Conservation (phyloP, 2,329 filamentous ascomycete species). For the Aspergillus brasiliensis region DNA sequence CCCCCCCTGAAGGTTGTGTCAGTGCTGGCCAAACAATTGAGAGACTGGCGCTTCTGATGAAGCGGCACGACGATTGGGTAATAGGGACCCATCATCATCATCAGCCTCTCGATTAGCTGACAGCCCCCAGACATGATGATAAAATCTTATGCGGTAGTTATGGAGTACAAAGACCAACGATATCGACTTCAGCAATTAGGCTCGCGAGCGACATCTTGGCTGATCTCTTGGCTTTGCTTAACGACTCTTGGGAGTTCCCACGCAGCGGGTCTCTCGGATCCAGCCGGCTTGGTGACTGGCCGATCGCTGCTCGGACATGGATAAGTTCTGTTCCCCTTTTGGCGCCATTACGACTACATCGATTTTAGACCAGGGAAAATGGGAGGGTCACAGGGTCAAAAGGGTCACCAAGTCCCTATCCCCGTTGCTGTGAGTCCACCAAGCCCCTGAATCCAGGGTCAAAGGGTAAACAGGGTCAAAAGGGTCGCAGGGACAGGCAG, state of each 20-base stretch:
- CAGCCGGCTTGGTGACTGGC: not conserved
- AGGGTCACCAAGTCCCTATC: not conserved
- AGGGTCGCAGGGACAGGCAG: not conserved
- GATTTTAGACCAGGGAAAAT: not conserved
- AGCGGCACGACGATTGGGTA: not conserved
- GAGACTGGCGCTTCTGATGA: not conserved
- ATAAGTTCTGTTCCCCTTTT: conserved; percentile 1
- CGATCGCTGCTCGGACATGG: not conserved
- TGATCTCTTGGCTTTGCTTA: not conserved
- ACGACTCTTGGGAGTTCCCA: not conserved
- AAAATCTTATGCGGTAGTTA: too few species aligned
- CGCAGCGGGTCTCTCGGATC: not conserved
- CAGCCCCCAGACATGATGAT: not conserved
- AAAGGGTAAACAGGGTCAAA: not conserved
- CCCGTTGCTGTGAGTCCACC: too few species aligned
- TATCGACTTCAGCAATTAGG: not conserved
- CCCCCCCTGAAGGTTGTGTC: not conserved
- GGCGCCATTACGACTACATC: not conserved
- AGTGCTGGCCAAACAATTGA: not conserved
- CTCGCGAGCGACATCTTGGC: not conserved
- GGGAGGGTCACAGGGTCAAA: not conserved
- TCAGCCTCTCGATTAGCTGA: not conserved
- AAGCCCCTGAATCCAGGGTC: not conserved
- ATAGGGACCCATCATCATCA: not conserved
- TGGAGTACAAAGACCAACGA: not conserved